Evolutionary conservation across 225 moss, liverwort and hornwort genomes (phyloP), one percentile per base, ranked within the genome.

Genomic region (Anthoceros angustus): DNA sequence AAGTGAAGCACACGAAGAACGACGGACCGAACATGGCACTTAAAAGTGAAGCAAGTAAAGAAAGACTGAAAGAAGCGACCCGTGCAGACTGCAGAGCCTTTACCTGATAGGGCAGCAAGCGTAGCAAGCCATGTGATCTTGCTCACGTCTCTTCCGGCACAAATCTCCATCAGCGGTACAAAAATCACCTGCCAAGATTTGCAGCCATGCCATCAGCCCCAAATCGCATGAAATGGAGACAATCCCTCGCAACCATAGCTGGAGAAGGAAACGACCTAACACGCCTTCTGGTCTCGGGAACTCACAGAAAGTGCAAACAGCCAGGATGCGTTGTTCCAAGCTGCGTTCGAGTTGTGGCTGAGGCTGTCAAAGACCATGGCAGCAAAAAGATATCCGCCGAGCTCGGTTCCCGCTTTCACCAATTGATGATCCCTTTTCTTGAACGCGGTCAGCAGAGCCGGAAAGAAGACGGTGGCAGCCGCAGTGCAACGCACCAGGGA

Each of bases 251-350:
- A 18, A 48, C 12, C 18, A 12, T 43, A 2, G 41, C 25, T 12
- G 45, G 38, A 38, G 14, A 66, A 39, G 66, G n/a, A 66, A 40
- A 4, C n/a, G 5, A 0, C 15, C 38, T 9, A 38, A 67, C 10
- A 63, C 43, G n/a, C 45, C 8, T 6, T 14, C 7, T 21, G 41
- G 14, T 20, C 20, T 7, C 45, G 40, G 43, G 63, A 16, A 10
- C 70, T 72, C 75, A 92, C 92, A 20, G 86, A 88, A 79, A 92
- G 86, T 32, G 86, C 86, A 42, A 83, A 89, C 7, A 92, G 86
- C 26, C 88, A 76, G 24, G 92, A 76, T 61, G 92, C 82, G 48
- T 82, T 84, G 48, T 80, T 83, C 40, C 86, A 92, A 46, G 85
- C 69, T 46, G 82, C 83, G 25, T 79, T 82, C 43, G 46, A 48